Evolutionary conservation across 805 yeast genomes (phyloP).

Genomic region (Torulaspora quercuum): DNA sequence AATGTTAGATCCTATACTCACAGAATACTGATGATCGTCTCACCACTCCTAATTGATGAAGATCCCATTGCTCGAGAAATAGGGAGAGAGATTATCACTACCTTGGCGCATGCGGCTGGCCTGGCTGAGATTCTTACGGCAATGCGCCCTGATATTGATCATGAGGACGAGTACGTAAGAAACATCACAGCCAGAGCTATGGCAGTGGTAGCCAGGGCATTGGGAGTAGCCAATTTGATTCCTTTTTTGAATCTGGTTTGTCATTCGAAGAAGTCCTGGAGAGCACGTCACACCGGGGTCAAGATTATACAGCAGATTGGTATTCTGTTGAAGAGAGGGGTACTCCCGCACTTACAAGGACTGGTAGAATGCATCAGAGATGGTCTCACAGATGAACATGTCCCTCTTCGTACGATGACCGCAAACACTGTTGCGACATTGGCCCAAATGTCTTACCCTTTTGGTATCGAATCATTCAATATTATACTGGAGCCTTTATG

Average conservation of each 20-base stretch:
- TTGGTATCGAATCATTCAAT: constrained; percentile 88
- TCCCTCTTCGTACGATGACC: constrained; percentile 62
- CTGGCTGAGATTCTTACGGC: constrained; percentile 73
- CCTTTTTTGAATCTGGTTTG: constrained; percentile 84
- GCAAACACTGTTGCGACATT: constrained; percentile 69
- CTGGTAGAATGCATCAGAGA: constrained; percentile 59
- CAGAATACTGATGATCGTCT: constrained; percentile 64
- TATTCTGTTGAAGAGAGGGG: constrained; percentile 60
- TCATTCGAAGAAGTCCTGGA: constrained; percentile 71
- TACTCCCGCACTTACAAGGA: constrained; percentile 68
- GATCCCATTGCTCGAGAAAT: constrained; percentile 70
- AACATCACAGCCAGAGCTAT: constrained; percentile 72
- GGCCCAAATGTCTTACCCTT: constrained; percentile 81
- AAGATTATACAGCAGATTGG: constrained; percentile 76
- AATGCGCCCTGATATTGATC: constrained; percentile 77
- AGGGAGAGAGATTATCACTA: constrained; percentile 74
- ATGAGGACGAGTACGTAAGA: constrained; percentile 75
- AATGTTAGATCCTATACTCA: constrained; percentile 68
- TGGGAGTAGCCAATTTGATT: constrained; percentile 66
- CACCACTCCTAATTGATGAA: constrained; percentile 78
- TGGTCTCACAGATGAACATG: constrained; percentile 62
- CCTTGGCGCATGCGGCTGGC: constrained; percentile 77
- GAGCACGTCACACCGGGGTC: constrained; percentile 79
- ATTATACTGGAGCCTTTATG: constrained; percentile 69
- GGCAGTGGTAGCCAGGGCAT: constrained; percentile 77